Evolutionary conservation across 2,329 filamentous ascomycete genomes (phyloP), one percentile per base, ranked within the genome.

Genomic region (Rhexocercosporidium sp.): DNA sequence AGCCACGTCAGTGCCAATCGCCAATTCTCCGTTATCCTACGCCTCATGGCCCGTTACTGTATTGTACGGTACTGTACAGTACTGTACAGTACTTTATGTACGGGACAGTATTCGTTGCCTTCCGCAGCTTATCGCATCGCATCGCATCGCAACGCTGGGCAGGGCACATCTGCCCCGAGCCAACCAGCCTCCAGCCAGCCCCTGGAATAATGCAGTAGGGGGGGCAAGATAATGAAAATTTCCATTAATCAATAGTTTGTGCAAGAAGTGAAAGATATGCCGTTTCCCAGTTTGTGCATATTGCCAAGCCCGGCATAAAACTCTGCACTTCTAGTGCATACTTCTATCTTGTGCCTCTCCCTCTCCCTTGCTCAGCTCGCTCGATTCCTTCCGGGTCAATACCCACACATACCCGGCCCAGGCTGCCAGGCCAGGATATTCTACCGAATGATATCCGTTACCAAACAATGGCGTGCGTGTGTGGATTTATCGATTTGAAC

Each of bases 221-320:
- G 29, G 25, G 49, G 25, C 14, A 18, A 27, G 31, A 53, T 16
- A 25, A 31, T 16, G 49, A 7, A 9, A 27, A 31, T 49, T 53
- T 53, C 27, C n/a, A n/a, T n/a, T 44, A 44, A 20, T 31, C 49
- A 53, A 53, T 53, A 53, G 49, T 53, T 53, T 53, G 49, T 53
- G 49, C 49, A 53, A 29, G 49, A 53, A 18, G 31, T 53, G 31
- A 53, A 44, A 53, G 49, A 53, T 31, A 18, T 53, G 49, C 49
- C 9, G 9, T 16, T 37, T 37, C 31, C 53, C 29, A 16, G 29
- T 22, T 56, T 56, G 31, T 56, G 53, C 53, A 56, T 6, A 12
- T 12, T 14, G 31, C 54, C 54, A 57, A 57, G 34, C n/a, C 41
- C 54, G 34, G 34, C 34, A 57, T 57, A 57, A 57, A 56, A 57